Evolutionary conservation across 2,329 filamentous ascomycete genomes (phyloP), one percentile per base, ranked within the genome.

Genomic region (Xylogone sp.): DNA sequence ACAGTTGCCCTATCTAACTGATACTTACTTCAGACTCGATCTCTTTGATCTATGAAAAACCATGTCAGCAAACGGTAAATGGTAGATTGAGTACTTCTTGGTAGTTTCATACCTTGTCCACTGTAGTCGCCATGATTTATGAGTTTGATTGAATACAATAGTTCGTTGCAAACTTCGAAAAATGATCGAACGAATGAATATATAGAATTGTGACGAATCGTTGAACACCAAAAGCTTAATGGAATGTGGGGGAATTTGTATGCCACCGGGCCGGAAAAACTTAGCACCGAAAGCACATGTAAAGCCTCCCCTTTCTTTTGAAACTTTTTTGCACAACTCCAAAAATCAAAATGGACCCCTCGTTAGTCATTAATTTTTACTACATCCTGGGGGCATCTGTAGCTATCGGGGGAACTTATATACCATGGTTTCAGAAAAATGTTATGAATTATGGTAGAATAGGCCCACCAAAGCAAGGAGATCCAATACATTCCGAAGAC

Each of bases 1-100:
- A 46, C 3, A 19, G 13, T 3, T n/a, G 43, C 13, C 12, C 19
- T 22, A 10, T 3, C 13, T 22, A 24, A 22, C 20, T 13, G 51
- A 45, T 53, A 75, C 82, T 71, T 81, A 93, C 88, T 82, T 97
- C 93, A 77, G 87, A 75, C 88, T 97, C 93, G 73, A 97, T 89
- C 66, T 93, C 89, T 74, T 96, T 96, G 81, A 97, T 97, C 89
- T 94, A 66, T 69, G 63, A 53, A 60, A 54, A 43, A 57, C 6
- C n/a, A 18, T 54, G 51, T 58, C 56, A 62, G 62, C 50, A 56
- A 46, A 53, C 49, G 62, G 72, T 63, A 75, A 18, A 39, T 73
- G 67, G 54, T 34, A 29, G 34, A 48, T 48, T 45, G 29, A 16
- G 3, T 21, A 46, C 12, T 45, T 29, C 47, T 13, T 7, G 52